phyloP scores from a whole-genome alignment of 805 yeast species.

The Lipomyces yamadae region DNA sequence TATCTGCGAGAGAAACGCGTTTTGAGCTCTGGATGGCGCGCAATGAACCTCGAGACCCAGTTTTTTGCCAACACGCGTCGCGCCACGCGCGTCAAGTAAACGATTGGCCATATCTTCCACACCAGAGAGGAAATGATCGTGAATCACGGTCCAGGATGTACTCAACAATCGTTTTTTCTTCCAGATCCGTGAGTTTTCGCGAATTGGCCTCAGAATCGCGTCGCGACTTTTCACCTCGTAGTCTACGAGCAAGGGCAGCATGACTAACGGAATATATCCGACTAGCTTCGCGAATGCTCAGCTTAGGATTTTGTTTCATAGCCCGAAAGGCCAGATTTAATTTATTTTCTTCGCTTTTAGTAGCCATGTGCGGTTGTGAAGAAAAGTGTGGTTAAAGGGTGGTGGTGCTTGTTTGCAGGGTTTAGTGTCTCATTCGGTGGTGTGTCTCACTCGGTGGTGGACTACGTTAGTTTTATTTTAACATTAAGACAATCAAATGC shows the following conservation, averaged over 20 bases:
- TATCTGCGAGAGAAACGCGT: constrained; percentile 4
- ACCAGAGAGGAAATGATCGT: constrained; percentile 10
- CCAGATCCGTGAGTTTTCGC: constrained; percentile 1
- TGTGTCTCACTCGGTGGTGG: background rate
- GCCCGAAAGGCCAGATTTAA: background rate
- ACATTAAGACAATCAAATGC: no score
- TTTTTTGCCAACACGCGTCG: background rate
- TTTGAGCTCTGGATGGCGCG: constrained; percentile 4
- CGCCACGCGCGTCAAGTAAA: constrained; percentile 2
- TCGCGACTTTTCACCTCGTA: background rate
- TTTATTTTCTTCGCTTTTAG: background rate
- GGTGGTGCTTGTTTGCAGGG: background rate
- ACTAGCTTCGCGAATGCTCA: background rate
- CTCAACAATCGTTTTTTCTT: background rate
- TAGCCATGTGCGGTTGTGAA: background rate
- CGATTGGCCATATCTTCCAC: constrained; percentile 11
- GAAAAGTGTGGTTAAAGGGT: background rate
- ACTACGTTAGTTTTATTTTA: background rate
- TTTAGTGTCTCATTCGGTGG: background rate
- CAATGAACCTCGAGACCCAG: constrained; percentile 7
- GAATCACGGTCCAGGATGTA: constrained; percentile 6
- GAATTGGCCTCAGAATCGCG: background rate
- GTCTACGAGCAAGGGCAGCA: background rate
- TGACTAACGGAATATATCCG: background rate
- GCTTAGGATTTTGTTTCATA: constrained; percentile 1